Conservation (phyloP, 345 rosid species). For the Carallia brachiata region DNA sequence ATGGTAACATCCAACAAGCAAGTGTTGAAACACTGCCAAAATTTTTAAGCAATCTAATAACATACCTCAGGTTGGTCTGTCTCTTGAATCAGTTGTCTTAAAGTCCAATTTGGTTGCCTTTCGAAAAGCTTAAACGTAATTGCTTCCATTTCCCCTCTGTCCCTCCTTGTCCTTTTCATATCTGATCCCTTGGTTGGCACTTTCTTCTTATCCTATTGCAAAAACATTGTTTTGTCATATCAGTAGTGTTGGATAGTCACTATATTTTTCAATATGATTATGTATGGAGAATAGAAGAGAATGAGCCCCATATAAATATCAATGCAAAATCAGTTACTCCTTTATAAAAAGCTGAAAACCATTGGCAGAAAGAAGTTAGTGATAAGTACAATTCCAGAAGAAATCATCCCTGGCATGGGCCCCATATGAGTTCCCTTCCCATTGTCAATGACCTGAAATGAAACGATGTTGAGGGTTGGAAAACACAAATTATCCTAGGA, state of each 20-base stretch:
- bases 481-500: neutral
- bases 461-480: constrained; percentile 7
- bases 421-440: constrained; percentile 77
- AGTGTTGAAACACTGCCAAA: too few species aligned
- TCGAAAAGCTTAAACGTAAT: constrained; percentile 90
- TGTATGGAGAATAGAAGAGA: constrained; percentile 1
- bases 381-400: constrained; percentile 40
- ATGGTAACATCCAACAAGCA: too few species aligned
- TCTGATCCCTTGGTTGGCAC: constrained; percentile 48
- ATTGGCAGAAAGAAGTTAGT: constrained; percentile 15
- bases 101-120: constrained; percentile 83
- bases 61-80: constrained; percentile 92
- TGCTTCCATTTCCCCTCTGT: constrained; percentile 67
- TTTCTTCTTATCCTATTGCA: constrained; percentile 77
- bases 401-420: constrained; percentile 68
- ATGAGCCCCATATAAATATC: constrained; percentile 13
- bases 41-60: constrained; percentile 4
- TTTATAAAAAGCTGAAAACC: neutral
- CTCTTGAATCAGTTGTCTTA: constrained; percentile 72
- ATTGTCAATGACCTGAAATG: constrained; percentile 72
- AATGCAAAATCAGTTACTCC: constrained; percentile 10
- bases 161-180: constrained; percentile 80
- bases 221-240: constrained; percentile 22
- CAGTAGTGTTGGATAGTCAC: constrained; percentile 4
- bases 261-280: neutral